Evolutionary conservation across 2,329 filamentous ascomycete species (phyloP).

Genomic region (Acrodontium crateriforme): DNA sequence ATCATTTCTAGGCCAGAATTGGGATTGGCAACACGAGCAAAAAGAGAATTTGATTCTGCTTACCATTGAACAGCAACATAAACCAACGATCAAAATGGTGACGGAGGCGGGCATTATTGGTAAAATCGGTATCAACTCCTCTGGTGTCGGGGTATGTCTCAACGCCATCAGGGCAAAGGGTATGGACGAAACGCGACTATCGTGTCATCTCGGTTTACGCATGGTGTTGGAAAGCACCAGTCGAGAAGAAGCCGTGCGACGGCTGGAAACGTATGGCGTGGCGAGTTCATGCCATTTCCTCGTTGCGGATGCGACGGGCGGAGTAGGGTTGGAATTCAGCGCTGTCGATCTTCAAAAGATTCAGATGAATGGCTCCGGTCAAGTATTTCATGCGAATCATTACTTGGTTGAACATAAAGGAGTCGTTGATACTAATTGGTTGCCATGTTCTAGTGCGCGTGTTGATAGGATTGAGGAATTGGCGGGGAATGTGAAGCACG

Average conservation of each 20-base stretch:
- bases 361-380: slow-evolving; percentile 19
- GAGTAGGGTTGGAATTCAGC: slow-evolving; percentile 38
- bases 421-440: slow-evolving; percentile 28
- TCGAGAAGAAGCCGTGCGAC: slow-evolving; percentile 32
- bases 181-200: slow-evolving; percentile 37
- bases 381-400: slow-evolving; percentile 33
- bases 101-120: slow-evolving; percentile 50
- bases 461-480: slow-evolving; percentile 24
- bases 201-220: slow-evolving; percentile 48
- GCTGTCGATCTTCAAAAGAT: slow-evolving; percentile 20
- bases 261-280: slow-evolving; percentile 33
- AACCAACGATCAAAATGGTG: slow-evolving; percentile 40
- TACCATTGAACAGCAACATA: slow-evolving; percentile 28
- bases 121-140: slow-evolving; percentile 50
- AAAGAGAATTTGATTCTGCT: slow-evolving; percentile 36
- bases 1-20: slow-evolving; percentile 42
- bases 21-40: slow-evolving; percentile 44
- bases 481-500: slow-evolving; percentile 8
- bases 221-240: slow-evolving; percentile 39
- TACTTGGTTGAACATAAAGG: slow-evolving; percentile 26
- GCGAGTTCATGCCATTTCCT: slow-evolving; percentile 42
- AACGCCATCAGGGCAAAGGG: slow-evolving; percentile 49
- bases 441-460: slow-evolving; percentile 27
- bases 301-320: slow-evolving; percentile 34
- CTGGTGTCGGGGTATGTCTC: slow-evolving; percentile 44